Percentiles rank a stretch among this genome's conserved stretches.
phyloP scores from a whole-genome alignment of 2,329 filamentous ascomycete species.

The Phyllosticta citribraziliensis region DNA sequence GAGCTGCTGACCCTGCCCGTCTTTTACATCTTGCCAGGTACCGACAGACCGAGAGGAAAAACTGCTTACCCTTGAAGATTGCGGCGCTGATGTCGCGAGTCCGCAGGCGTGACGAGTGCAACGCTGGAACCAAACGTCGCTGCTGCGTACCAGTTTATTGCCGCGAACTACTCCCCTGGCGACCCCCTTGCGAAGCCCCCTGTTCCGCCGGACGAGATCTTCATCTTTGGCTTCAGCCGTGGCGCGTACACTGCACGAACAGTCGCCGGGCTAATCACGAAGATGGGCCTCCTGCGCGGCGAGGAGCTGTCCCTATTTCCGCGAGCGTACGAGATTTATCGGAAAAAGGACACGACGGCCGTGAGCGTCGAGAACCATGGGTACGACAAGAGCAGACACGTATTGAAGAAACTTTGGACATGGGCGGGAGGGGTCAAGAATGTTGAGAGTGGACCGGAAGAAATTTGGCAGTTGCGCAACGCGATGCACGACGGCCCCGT shows the following conservation, averaged over 20 bases:
- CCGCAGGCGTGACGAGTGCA: constrained; percentile 33
- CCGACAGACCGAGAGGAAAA: not conserved
- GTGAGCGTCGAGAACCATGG: not conserved
- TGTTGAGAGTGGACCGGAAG: not conserved
- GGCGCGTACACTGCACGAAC: constrained; percentile 34
- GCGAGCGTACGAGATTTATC: constrained; percentile 21
- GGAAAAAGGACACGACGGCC: constrained; percentile 12
- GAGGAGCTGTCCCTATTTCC: constrained; percentile 38
- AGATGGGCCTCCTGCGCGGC: constrained; percentile 38
- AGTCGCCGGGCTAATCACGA: constrained; percentile 35
- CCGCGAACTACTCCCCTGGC: constrained; percentile 43
- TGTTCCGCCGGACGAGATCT: constrained; percentile 38
- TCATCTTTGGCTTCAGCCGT: constrained; percentile 36
- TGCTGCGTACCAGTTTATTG: constrained; percentile 41
- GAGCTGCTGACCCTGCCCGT: not conserved
- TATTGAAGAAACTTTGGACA: not conserved
- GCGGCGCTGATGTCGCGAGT: not conserved
- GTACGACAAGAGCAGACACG: not conserved
- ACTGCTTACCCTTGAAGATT: not conserved
- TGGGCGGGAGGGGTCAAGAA: not conserved
- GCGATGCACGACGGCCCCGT: not conserved
- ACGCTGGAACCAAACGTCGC: constrained; percentile 39
- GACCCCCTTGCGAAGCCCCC: constrained; percentile 24
- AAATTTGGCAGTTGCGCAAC: not conserved
- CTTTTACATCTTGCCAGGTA: not conserved